Evolutionary conservation across 2,329 filamentous ascomycete genomes (phyloP), one percentile per base, ranked within the genome.

Genomic region (Neofusicoccum umdonicola): DNA sequence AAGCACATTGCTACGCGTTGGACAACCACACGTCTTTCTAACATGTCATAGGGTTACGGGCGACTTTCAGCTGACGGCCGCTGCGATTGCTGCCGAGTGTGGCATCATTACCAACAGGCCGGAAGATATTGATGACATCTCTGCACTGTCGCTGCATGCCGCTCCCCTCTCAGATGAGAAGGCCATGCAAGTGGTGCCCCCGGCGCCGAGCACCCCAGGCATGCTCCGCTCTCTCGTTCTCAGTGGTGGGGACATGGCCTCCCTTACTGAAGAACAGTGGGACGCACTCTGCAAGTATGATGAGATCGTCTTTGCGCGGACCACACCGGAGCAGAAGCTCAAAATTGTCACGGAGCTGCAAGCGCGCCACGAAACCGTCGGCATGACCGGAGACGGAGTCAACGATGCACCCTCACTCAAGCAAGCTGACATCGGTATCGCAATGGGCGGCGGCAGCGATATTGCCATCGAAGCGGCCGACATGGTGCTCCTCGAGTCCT

Each of bases 341-440:
- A 87, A 89, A 39, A 93, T 93, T 66, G 90, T 93, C n/a, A 85
- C 85, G 35, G 89, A 91, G 73, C 88, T 92, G 66, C 90, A 91
- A 71, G 76, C 81, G 0, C 80, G 85, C 8, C 81, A 84, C 4
- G 80, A 86, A 47, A 84, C 85, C 37, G 84, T 87, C 5, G 85
- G 80, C 6, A 64, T 81, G 80, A 82, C 80, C 4, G 80, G 80
- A n/a, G 80, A 81, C 63, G 80, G 80, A 64, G 80, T 82, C 65
- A 82, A 82, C 64, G 80, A 82, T 67, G 79, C 80, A 1, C 85
- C 85, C 9, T 83, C 83, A 1, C 78, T 88, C 17, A 85, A 84
- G 68, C 82, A 81, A 63, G 85, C 85, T n/a, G 80, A 87, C 69
- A 81, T 86, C 64, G 85, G 86, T 42, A 85, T 88, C 51, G 84